Evolutionary conservation across 192 early-diverging fungal genomes (phyloP).

Genomic region (Thamnidium elegans): DNA sequence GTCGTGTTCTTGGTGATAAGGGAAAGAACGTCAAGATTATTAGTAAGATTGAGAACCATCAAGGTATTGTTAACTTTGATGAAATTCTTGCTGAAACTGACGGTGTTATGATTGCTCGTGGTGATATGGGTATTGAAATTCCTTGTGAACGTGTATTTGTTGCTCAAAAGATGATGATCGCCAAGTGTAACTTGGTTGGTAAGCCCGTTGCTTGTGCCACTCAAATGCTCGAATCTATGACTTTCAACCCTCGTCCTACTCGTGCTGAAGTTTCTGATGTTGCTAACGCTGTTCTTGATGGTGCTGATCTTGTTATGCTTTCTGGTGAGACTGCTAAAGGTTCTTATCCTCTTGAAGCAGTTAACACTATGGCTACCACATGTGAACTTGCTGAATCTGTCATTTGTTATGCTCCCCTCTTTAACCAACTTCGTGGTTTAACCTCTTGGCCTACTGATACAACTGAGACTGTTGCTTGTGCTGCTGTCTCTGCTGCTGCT

Average conservation of each 20-base stretch:
- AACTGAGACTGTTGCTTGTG: conserved; percentile 85
- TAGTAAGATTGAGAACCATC: conserved; percentile 91
- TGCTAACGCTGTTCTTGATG: conserved; percentile 92
- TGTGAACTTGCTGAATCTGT: conserved; percentile 85
- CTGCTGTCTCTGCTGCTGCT: conserved; percentile 75
- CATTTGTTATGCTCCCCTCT: conserved; percentile 86
- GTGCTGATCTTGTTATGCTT: conserved; percentile 94
- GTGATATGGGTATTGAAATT: conserved; percentile 93
- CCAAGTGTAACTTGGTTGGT: conserved; percentile 91
- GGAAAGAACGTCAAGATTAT: conserved; percentile 91
- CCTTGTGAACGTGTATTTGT: conserved; percentile 86
- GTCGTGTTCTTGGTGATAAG: conserved; percentile 69
- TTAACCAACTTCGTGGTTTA: conserved; percentile 75
- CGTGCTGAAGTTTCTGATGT: conserved; percentile 95
- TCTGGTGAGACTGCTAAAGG: conserved; percentile 96
- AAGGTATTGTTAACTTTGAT: conserved; percentile 93
- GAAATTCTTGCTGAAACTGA: conserved; percentile 88
- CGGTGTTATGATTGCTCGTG: conserved; percentile 95
- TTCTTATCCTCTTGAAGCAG: conserved; percentile 77
- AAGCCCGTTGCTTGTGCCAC: conserved; percentile 93
- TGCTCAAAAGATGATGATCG: conserved; percentile 95
- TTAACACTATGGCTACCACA: conserved; percentile 64
- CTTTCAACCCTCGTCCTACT: conserved; percentile 93
- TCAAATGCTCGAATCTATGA: conserved; percentile 95
- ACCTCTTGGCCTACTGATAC: conserved; percentile 73